Evolutionary conservation across 495 filamentous ascomycete species (phyloP).

Genomic region (Podospora pseudopauciseta): DNA sequence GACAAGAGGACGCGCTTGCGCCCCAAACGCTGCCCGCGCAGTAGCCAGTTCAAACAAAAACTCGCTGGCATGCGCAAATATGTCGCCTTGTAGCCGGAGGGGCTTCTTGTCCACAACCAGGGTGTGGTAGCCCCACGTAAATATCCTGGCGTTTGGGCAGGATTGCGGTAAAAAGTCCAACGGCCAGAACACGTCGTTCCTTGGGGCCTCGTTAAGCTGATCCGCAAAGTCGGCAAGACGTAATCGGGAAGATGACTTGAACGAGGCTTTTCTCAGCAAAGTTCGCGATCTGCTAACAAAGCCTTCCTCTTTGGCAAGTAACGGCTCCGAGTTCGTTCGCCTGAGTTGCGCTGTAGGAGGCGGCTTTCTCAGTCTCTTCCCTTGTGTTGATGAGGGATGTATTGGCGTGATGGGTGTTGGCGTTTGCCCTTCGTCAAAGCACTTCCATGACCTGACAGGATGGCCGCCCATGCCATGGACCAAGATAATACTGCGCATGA

Average conservation of each 20-base stretch:
- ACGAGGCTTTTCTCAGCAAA: constrained; percentile 22
- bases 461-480: constrained; percentile 39
- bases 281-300: constrained; percentile 6
- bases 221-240: constrained; percentile 17
- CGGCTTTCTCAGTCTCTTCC: constrained; percentile 20
- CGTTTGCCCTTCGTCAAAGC: constrained; percentile 12
- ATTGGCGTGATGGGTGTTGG: constrained; percentile 17
- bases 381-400: constrained; percentile 8
- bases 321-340: constrained; percentile 21
- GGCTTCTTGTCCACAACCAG: constrained; percentile 29
- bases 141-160: constrained; percentile 34
- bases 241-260: constrained; percentile 25
- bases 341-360: constrained; percentile 17
- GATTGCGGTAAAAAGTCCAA: constrained; percentile 33
- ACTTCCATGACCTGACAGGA: constrained; percentile 37
- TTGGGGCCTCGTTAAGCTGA: background rate
- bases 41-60: constrained; percentile 30
- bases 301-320: constrained; percentile 13
- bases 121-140: constrained; percentile 39
- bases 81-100: constrained; percentile 29
- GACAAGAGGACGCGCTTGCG: constrained; percentile 25
- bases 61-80: constrained; percentile 34
- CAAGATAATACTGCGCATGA: constrained; percentile 32
- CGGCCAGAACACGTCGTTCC: constrained; percentile 34
- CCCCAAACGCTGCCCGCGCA: constrained; percentile 17